Conservation (phyloP, 306 rosid species). For the Cajanus cajan region DNA sequence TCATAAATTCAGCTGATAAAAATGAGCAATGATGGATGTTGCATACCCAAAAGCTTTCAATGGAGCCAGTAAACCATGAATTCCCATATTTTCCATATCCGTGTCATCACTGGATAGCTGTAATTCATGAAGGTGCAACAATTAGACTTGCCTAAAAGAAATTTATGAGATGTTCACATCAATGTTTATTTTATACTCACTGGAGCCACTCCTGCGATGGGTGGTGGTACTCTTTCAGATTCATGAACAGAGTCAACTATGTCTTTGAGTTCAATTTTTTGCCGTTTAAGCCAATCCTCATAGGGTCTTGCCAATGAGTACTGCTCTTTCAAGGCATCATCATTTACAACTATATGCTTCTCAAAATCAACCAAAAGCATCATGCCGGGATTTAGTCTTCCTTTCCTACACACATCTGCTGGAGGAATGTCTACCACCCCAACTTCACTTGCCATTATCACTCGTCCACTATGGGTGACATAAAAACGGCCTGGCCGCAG, state of each 20-base stretch:
- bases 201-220: conserved; percentile 67
- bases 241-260: conserved; percentile 69
- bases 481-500: conserved; percentile 97
- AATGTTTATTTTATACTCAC: conserved; percentile 50
- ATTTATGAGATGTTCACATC: background rate
- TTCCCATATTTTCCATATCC: conserved; percentile 77
- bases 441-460: conserved; percentile 98
- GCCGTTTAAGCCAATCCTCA: conserved; percentile 82
- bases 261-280: conserved; percentile 87
- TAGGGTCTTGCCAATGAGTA: conserved; percentile 91
- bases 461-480: conserved; percentile 93
- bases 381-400: conserved; percentile 98
- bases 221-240: conserved; percentile 62
- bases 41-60: conserved; percentile 92
- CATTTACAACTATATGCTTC: conserved; percentile 85
- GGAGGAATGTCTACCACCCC: conserved; percentile 97
- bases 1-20: conserved; percentile 16
- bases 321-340: conserved; percentile 89
- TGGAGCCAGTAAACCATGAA: conserved; percentile 78
- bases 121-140: conserved; percentile 26
- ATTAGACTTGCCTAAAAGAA: conserved; percentile 14
- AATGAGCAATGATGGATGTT: conserved; percentile 1
- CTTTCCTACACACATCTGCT: conserved; percentile 85
- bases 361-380: conserved; percentile 98
- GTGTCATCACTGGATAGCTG: conserved; percentile 63